Evolutionary conservation across 495 filamentous ascomycete genomes (phyloP), one percentile per base, ranked within the genome.

Genomic region (Aspergillus affinis): DNA sequence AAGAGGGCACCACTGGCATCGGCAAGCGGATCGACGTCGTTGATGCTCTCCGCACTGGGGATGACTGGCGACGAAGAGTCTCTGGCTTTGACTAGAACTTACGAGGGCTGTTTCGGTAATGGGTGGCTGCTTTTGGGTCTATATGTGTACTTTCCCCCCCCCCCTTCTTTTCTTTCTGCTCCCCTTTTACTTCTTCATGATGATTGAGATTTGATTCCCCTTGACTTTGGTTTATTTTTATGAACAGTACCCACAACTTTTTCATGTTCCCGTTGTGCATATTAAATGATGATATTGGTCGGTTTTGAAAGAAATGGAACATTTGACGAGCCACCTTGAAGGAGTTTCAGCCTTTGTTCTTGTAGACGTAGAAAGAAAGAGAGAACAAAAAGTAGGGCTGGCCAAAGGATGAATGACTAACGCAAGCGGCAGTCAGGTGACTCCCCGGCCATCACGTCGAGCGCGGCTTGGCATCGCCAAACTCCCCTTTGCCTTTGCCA

Each of bases 1-100:
- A 82, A 52, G 85, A 89, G 65, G 88, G 89, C 29, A 84, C 87
- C 36, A 93, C 93, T 20, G 92, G 93, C 12, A 78, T 92, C 49
- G 92, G 92, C 3, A 87, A 93, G 70, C 90, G 90, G 2, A 86
- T 97, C 23, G 88, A 95, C 45, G 86, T 97, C 13, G 89, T 96
- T 3, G 92, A 97, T 68, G 87, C 84, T 27, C 73, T 86, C 60
- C 78, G 87, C 51, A 81, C 92, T 26, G 87, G 88, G 20, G 91
- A 96, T 61, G 92, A 97, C 69, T 97, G 90, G 90, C 80, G 78
- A 57, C 82, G 88, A 63, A 80, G 92, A 57, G 84, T 93, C 60
- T 82, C 82, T 64, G 88, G 87, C 51, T 79, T 80, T 70, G 90
- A 92, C 66, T 93, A 80, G 81, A 57, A 26, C 36, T 15, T 41